phyloP scores from a whole-genome alignment of 495 filamentous ascomycete genomes.

The Penicillium goetzii region DNA sequence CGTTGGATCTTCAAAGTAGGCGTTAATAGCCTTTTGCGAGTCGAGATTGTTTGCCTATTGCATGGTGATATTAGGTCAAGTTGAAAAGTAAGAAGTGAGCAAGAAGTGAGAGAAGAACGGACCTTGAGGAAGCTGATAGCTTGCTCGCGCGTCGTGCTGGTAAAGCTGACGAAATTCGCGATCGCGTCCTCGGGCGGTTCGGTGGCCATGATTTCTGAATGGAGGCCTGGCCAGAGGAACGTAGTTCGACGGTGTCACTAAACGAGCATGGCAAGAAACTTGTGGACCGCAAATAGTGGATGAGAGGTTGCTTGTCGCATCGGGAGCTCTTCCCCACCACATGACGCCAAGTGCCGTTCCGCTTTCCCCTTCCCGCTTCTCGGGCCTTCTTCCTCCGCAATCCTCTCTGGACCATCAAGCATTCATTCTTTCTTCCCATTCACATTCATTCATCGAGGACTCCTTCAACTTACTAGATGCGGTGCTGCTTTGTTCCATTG shows the following conservation, averaged over 20 bases:
- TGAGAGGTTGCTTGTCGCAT: conserved; percentile 17
- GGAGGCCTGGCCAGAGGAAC: not conserved
- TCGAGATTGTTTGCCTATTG: conserved; percentile 53
- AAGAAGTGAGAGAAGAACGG: not conserved
- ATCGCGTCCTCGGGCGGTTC: conserved; percentile 53
- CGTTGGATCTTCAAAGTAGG: conserved; percentile 56
- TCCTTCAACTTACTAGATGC: no score
- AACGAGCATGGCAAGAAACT: conserved; percentile 9
- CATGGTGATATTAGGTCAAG: not conserved
- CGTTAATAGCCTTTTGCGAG: conserved; percentile 55
- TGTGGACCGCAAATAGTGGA: not conserved
- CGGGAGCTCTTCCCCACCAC: conserved; percentile 41
- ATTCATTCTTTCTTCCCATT: no score
- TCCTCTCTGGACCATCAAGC: no score
- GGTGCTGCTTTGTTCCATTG: no score
- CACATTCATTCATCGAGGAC: no score
- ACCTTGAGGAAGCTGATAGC: conserved; percentile 56
- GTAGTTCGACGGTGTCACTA: conserved; percentile 1
- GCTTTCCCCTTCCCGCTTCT: conserved; percentile 12
- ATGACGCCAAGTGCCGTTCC: conserved; percentile 39
- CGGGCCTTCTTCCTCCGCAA: no score
- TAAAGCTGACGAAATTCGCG: conserved; percentile 51
- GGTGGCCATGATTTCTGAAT: conserved; percentile 37
- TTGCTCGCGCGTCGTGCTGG: conserved; percentile 47
- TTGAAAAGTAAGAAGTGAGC: not conserved